Base-by-base conservation (phyloP, 2,329 filamentous ascomycete genomes). In the Sporothrix pallida region DNA sequence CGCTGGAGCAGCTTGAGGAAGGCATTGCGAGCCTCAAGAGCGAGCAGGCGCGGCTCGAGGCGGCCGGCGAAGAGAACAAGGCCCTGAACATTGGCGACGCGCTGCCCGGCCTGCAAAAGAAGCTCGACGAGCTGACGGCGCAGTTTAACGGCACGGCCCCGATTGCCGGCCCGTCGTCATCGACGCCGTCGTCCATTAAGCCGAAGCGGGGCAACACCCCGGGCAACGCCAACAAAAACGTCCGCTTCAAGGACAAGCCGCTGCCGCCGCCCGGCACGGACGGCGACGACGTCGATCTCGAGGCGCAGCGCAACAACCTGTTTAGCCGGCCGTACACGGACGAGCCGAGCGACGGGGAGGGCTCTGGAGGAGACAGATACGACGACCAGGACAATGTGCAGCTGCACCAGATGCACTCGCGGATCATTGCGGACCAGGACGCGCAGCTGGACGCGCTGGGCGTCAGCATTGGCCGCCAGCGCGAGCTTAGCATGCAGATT, bases 401-500 rank as follows among this genome's bases (percentile, higher is more conserved):
- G 83, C 91, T 98, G 76, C 93, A 98, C 83, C 86, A 88, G 26
- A 95, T 97, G 82, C 96, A 99, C 83, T 85, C 87, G 73, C 90
- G 90, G 75, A 90, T 97, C 37, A 85, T 99, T 52, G 87, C 88
- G n/a, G 91, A 98, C 75, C 96, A 99, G 83, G 96, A 99, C 80
- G 92, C 93, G 77, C 94, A 97, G 81, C 87, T 99, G n/a, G 95
- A 98, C 81, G 87, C 88, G 10, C 85, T 99, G 3, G 93, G 95
- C n/a, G 89, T 90, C 79, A 93, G 90, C 74, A 98, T 99, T 77
- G 89, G 93, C 3, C 89, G 96, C 54, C 96, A 98, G 84, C 87
- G 97, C 69, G 93, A 98, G 84, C 86, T 99, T 75, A 95, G 92
- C 80, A 97, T 98, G 84, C 93, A 96, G 84, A 98, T 99, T 79